Percentiles rank a stretch among this genome's conserved stretches.
phyloP scores from a whole-genome alignment of 306 rosid species.

The Chamaecrista fasciculata region DNA sequence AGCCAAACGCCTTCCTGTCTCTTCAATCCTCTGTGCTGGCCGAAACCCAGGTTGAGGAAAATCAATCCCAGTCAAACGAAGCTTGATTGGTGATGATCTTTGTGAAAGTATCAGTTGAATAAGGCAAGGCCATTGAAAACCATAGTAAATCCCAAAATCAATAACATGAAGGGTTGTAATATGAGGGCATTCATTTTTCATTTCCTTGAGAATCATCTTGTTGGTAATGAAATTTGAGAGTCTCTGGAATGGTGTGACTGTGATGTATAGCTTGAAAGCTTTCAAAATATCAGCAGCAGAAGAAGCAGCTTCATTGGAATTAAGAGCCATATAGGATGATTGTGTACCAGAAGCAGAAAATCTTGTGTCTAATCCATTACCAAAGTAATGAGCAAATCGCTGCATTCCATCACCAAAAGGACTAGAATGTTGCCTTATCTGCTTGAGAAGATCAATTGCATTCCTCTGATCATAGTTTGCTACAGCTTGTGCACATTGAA shows the following conservation, averaged over 20 bases:
- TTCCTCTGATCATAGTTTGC: constrained; percentile 57
- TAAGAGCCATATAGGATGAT: constrained; percentile 15
- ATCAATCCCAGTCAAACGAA: constrained; percentile 68
- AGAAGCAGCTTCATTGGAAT: constrained; percentile 24
- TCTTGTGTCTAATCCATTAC: constrained; percentile 59
- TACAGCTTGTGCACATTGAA: constrained; percentile 76
- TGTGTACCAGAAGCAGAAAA: constrained; percentile 49
- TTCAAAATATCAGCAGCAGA: constrained; percentile 56
- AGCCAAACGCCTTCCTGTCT: constrained; percentile 53
- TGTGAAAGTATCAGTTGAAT: constrained; percentile 47
- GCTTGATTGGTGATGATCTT: constrained; percentile 51
- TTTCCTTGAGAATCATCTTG: constrained; percentile 37
- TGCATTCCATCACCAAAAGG: constrained; percentile 59
- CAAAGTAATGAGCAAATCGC: constrained; percentile 70
- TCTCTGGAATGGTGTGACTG: constrained; percentile 56
- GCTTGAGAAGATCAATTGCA: constrained; percentile 52
- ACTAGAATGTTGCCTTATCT: constrained; percentile 64
- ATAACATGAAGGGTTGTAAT: constrained; percentile 46
- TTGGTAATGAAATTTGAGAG: constrained; percentile 45
- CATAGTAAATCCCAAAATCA: constrained; percentile 75
- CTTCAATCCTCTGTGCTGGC: constrained; percentile 68
- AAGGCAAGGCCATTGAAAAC: constrained; percentile 83
- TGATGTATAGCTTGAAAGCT: constrained; percentile 51
- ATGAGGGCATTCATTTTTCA: constrained; percentile 35
- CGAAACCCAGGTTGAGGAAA: constrained; percentile 71